Base-by-base conservation (phyloP, 805 yeast species). In the Spathaspora boniae region DNA sequence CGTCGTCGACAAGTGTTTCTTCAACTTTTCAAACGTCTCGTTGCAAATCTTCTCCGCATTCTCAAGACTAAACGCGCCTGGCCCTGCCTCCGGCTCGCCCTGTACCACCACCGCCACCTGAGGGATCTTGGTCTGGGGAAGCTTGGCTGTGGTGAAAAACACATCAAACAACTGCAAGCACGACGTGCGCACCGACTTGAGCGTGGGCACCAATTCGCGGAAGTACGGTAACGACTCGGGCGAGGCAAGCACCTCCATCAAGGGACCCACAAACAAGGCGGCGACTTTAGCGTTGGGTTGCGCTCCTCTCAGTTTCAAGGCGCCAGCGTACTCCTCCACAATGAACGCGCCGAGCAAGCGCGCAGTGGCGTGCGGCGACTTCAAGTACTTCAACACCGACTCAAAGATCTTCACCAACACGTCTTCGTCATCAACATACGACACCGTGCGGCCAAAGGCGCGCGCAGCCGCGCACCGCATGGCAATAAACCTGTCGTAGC, bases 81-180 rank as follows among this genome's bases (percentile, higher is more conserved):
- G 87, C 2, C 96, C 97, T 2, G 97, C 95, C 41, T 86, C 95
- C 1, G 78, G 70, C 53, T 93, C 98, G 23, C 98, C 98, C 57
- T 88, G 91, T 4, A 91, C 96, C 7, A 89, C 79, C 4, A 88
- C 80, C 0, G 98, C 93, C 14, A 93, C 58, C 36, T 80, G 84
- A 0, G 97, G 97, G 4, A 87, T 56, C 52, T 81, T 82, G 15
- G 74, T 67, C 9, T 78, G 74, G 1, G 91, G 70, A 15, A 91
- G 58, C 56, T 82, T 83, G 4, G 91, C 96, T 21, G 70, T 75
- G 33, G 82, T 87, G 26, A 80, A 75, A 58, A 93, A 86, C 1
- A 87, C 78, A 36, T 82, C 79, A 44, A 88, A 75, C 34, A 93
- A 60, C 33, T 91, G 87, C 48, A 85, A 78, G 55, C 96, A 87